phyloP scores from a whole-genome alignment of 73 alveolate genomes.

The Uronychia binucleata region DNA sequence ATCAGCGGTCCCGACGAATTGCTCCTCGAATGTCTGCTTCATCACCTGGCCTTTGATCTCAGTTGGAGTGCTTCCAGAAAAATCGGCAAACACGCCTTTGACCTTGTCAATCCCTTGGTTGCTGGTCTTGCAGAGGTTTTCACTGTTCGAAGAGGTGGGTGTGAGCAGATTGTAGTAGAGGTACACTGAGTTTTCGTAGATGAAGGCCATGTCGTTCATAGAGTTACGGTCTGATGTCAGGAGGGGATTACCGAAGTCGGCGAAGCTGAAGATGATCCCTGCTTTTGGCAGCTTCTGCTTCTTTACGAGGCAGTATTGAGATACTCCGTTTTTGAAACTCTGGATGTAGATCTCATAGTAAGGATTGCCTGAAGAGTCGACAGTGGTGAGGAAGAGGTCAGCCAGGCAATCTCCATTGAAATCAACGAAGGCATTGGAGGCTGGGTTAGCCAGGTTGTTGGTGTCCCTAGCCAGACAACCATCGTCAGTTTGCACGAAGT shows the following conservation, averaged over 20 bases:
- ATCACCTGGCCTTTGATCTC: constrained; percentile 2
- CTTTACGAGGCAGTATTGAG: constrained; percentile 45
- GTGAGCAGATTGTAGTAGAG: constrained; percentile 17
- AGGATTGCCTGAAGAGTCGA: constrained; percentile 1
- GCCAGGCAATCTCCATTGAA: constrained; percentile 80
- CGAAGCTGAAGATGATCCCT: constrained; percentile 38
- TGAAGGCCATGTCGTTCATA: constrained; percentile 61
- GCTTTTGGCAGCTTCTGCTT: constrained; percentile 22
- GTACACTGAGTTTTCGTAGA: constrained; percentile 31
- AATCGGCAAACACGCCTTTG: constrained; percentile 35
- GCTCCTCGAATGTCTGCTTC: background rate
- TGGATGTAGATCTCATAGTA: constrained; percentile 37
- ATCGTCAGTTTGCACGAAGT: constrained; percentile 7
- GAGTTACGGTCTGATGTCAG: constrained; percentile 75
- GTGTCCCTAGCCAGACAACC: constrained; percentile 27
- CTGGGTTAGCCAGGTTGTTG: constrained; percentile 34
- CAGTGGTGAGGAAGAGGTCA: constrained; percentile 62
- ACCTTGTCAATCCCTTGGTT: constrained; percentile 25
- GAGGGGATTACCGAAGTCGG: no score
- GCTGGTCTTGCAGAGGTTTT: constrained; percentile 30
- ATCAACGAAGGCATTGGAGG: constrained; percentile 64
- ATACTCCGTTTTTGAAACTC: background rate
- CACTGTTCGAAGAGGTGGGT: constrained; percentile 16
- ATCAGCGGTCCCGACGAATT: constrained; percentile 12
- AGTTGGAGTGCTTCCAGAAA: constrained; percentile 7